Base-by-base conservation (phyloP, 1,139 yeast species). In the Kodamaea arcana region DNA sequence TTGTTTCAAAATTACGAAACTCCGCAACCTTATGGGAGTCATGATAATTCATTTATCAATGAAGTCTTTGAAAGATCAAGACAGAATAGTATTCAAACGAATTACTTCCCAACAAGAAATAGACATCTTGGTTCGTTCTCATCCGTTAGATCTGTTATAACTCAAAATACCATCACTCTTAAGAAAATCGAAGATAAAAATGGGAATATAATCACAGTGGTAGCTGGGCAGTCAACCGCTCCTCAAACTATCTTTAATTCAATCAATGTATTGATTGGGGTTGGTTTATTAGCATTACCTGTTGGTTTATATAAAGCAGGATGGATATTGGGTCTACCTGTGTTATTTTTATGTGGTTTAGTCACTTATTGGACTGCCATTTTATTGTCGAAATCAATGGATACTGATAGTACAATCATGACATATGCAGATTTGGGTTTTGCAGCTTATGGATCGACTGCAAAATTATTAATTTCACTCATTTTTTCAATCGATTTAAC, bases 401-500 rank as follows among this genome's bases (percentile, higher is more conserved):
- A 82, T 46, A 78, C 83, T 1, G 90, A 86, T 54, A 75, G 72
- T 8, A 78, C 90, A 1, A 66, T 90, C 44, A 81, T 81, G 73
- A 85, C 96, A 0, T 90, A 88, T 56, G 95, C 95, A 4, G 97
- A 88, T 56, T 66, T 85, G 46, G 94, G 90, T 6, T 80, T 75
- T 48, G 88, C 85, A 4, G 81, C 92, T 1, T 83, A 80, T 54
- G 85, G 84, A 1, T 55, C 72, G 49, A 45, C 50, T 4, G 75
- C 75, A 5, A 69, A 69, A 44, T 51, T 69, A 29, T 39, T 67
- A 21, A 69, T 70, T 29, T 64, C 71, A 2, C 38, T 68, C 30
- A 43, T 69, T 10, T 70, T 70, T 44, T 63, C 71, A 15, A 43
- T 67, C 20, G 82, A 76, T 47, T 59, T 76, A 34, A 40, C 75